Evolutionary conservation across 139 green algal species (phyloP).

Genomic region (Choricystis sp.): DNA sequence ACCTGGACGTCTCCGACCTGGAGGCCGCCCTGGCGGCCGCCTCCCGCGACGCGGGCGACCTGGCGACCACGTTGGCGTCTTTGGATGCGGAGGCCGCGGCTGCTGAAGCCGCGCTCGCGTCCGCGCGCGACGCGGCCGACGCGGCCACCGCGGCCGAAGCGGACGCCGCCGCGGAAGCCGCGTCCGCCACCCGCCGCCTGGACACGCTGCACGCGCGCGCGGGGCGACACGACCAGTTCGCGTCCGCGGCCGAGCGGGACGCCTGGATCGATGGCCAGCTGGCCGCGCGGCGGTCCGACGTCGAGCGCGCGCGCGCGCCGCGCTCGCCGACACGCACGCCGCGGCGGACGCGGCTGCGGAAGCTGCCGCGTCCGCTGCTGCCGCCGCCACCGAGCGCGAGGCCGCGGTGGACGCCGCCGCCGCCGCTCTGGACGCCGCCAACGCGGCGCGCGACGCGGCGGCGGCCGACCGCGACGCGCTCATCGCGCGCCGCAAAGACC

Average conservation of each 20-base stretch:
- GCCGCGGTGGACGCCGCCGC: conserved; percentile 11
- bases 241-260: conserved; percentile 50
- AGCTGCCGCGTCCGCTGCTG: conserved; percentile 4
- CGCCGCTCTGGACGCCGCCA: conserved; percentile 6
- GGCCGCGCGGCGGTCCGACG: conserved; percentile 6
- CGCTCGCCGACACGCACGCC: background rate
- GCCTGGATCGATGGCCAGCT: conserved; percentile 44
- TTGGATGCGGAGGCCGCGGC: conserved; percentile 10
- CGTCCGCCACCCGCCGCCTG: conserved; percentile 10
- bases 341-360: conserved; percentile 5
- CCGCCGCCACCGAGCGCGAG: conserved; percentile 11
- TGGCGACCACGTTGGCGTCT: conserved; percentile 16
- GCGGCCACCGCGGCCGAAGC: background rate
- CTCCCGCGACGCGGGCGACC: conserved; percentile 1
- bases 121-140: conserved; percentile 7
- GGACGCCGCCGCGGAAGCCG: conserved; percentile 3
- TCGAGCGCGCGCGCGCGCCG: background rate
- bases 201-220: conserved; percentile 58
- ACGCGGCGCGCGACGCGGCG: conserved; percentile 7
- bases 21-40: conserved; percentile 15
- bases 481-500: conserved; percentile 31
- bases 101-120: conserved; percentile 10
- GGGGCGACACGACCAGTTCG: conserved; percentile 44
- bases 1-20: conserved; percentile 62
- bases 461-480: conserved; percentile 7